phyloP scores from a whole-genome alignment of 352 stramenopile species.

The Pythium apleroticum region DNA sequence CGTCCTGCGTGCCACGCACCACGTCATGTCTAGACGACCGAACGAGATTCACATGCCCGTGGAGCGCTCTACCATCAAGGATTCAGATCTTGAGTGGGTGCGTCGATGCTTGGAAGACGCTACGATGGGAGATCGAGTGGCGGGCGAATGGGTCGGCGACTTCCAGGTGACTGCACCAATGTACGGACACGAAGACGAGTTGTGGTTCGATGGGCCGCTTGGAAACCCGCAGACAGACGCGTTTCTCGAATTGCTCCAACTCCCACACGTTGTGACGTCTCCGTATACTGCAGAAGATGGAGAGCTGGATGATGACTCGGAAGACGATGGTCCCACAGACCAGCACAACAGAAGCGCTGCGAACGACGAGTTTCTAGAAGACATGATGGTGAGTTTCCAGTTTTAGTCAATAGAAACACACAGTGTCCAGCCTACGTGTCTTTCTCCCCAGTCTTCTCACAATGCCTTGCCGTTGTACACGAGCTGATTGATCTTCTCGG shows the following conservation, averaged over 20 bases:
- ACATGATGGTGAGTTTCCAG: not conserved
- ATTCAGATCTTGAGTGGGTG: slow-evolving; percentile 76
- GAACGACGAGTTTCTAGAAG: not conserved
- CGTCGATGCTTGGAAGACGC: slow-evolving; percentile 42
- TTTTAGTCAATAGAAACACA: not conserved
- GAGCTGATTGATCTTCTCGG: slow-evolving; percentile 80
- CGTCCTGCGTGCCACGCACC: slow-evolving; percentile 91
- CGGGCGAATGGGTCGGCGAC: slow-evolving; percentile 63
- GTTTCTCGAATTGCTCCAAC: slow-evolving; percentile 88
- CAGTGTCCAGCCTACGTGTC: not conserved
- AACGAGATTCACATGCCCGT: slow-evolving; percentile 58
- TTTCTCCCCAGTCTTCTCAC: slow-evolving; percentile 7
- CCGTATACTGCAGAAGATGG: slow-evolving; percentile 47
- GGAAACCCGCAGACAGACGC: slow-evolving; percentile 96
- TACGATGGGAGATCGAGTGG: slow-evolving; percentile 37
- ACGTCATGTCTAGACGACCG: slow-evolving; percentile 63
- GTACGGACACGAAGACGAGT: slow-evolving; percentile 37
- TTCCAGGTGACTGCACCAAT: slow-evolving; percentile 75
- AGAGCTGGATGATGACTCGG: not conserved
- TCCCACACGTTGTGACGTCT: slow-evolving; percentile 91
- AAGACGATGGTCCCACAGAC: not conserved
- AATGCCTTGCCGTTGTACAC: slow-evolving; percentile 64
- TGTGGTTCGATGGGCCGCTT: slow-evolving; percentile 12
- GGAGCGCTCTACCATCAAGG: slow-evolving; percentile 67
- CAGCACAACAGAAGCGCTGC: not conserved